These are phyloP conservation scores for Angomonas desouzai DNA, from an alignment of 208 protist genomes.

Conservation along the genomic window DNA sequence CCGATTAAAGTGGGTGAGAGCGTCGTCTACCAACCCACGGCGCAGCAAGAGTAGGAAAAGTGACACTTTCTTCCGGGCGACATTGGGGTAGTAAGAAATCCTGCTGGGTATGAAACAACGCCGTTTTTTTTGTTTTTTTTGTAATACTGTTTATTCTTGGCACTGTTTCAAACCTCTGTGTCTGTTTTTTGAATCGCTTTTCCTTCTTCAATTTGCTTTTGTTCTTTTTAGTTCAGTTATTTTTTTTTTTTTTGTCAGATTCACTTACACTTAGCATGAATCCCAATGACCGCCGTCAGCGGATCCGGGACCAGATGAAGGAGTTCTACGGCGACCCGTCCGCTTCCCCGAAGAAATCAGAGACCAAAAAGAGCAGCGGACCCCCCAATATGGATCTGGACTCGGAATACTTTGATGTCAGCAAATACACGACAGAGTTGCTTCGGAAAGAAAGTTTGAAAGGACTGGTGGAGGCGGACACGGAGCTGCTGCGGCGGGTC, in stretches of 20 bases:
- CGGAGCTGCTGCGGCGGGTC: conserved; percentile 65
- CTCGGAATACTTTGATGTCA: conserved; percentile 81
- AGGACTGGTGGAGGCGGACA: conserved; percentile 78
- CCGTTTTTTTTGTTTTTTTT: background rate
- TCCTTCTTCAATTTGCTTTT: background rate
- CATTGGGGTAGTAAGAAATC: no score
- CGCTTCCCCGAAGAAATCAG: conserved; percentile 1
- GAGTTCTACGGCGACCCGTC: conserved; percentile 73
- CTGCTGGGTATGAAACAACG: no score
- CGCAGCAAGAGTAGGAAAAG: background rate
- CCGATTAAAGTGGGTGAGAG: background rate
- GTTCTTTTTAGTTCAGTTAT: background rate
- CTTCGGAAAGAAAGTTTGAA: conserved; percentile 66
- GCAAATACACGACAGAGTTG: conserved; percentile 75
- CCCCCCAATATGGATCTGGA: conserved; percentile 72
- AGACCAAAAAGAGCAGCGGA: conserved; percentile 18
- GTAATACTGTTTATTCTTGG: background rate
- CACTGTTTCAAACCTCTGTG: background rate
- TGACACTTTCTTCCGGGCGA: background rate
- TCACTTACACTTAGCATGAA: background rate
- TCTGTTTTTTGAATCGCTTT: conserved; percentile 9
- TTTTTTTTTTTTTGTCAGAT: conserved; percentile 15
- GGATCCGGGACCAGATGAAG: conserved; percentile 70
- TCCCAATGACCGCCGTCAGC: conserved; percentile 44
- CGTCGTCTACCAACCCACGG: conserved; percentile 5